Evolutionary conservation across 176 grass and related monocot genomes (phyloP), one percentile per base, ranked within the genome.

Genomic region (Tillandsia leiboldiana): DNA sequence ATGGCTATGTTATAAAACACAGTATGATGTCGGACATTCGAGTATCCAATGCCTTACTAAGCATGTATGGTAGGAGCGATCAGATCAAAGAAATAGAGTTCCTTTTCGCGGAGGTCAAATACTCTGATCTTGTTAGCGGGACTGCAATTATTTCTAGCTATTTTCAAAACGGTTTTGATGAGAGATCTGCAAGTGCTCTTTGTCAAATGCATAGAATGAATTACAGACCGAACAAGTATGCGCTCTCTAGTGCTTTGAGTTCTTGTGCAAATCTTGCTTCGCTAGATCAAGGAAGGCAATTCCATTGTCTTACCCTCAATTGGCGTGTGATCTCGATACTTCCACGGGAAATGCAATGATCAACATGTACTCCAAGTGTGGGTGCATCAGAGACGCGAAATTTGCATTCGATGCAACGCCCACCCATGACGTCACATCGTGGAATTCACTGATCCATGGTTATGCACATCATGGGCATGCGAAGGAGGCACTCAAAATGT

Each of bases 381-480:
- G 87, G 54, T 72, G 81, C 52, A 85, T 88, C 12, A 12, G 57
- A 24, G 81, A 84, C 3, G 85, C 85, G 14, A 78, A 66, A 53
- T 52, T 79, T 12, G 53, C 50, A 24, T 96, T 96, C 13, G 69
- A 91, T 50, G 13, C 24, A 49, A 88, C 91, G 87, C 47, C 52
- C 26, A 18, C 51, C 50, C 75, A 70, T 18, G 88, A 88, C 48
- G 27, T 26, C 20, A 75, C 78, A 12, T 96, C 91, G 47, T 91
- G 91, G 91, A 96, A 91, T 73, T 88, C 82, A 0, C 51, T 96
- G 72, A 88, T 96, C 72, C 77, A 86, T 26, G 91, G 85, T 14
- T 88, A 88, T 48, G 85, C 87, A 3, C 71, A 96, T 72, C 77
- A 91, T 48, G 92, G 92, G 2, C 18, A 80, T 26, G 78, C 70